Conservation (phyloP, 345 rosid species). For the Linum lewisii region DNA sequence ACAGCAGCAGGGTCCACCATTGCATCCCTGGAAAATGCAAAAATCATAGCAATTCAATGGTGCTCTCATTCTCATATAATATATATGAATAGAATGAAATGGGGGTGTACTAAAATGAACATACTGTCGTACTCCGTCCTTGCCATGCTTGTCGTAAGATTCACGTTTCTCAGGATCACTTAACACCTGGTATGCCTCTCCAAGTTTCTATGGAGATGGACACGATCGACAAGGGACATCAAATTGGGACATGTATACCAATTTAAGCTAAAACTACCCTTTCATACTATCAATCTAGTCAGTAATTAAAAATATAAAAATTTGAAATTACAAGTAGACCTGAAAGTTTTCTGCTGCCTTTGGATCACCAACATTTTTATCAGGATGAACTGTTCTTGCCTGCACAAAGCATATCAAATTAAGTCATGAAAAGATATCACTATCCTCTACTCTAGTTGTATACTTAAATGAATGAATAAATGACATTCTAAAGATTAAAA, state of each 20-base stretch:
- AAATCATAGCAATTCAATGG: background rate
- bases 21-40: constrained; percentile 40
- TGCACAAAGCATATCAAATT: constrained; percentile 15
- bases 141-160: constrained; percentile 77
- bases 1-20: constrained; percentile 90
- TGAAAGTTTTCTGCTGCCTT: constrained; percentile 87
- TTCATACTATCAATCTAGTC: background rate
- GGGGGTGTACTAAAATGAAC: constrained; percentile 25
- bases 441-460: too few relatives aligned
- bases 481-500: too few relatives aligned
- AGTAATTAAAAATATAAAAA: too few relatives aligned
- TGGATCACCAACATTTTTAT: constrained; percentile 84
- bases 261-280: too few relatives aligned
- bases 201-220: constrained; percentile 53
- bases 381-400: constrained; percentile 96
- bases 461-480: too few relatives aligned
- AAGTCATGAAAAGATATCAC: background rate
- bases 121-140: constrained; percentile 71
- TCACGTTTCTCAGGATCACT: constrained; percentile 87
- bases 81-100: too few relatives aligned
- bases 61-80: background rate
- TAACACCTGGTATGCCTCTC: constrained; percentile 91
- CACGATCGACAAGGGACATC: too few relatives aligned
- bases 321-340: constrained; percentile 27
- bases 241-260: too few relatives aligned